Conservation (phyloP, 805 yeast genomes). For the Zygoascus tannicola region DNA sequence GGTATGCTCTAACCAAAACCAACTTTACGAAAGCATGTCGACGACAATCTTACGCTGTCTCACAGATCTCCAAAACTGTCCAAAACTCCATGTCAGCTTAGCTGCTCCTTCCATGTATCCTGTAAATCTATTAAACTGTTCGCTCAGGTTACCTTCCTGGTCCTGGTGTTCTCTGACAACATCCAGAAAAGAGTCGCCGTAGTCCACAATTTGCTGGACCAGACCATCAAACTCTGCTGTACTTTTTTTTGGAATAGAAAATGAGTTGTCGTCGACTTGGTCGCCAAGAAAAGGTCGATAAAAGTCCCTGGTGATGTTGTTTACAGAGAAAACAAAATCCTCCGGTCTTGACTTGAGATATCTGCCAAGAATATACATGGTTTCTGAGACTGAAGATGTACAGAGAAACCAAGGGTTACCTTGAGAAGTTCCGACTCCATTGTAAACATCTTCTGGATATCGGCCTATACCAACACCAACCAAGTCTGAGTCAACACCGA, state of each 20-base stretch:
- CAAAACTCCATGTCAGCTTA: slow-evolving; percentile 85
- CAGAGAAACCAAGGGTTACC: slow-evolving; percentile 92
- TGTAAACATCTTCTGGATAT: slow-evolving; percentile 86
- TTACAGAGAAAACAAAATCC: slow-evolving; percentile 10
- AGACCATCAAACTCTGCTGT: slow-evolving; percentile 10
- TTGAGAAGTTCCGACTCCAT: slow-evolving; percentile 59
- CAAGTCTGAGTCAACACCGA: slow-evolving; percentile 8
- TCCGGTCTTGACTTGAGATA: slow-evolving; percentile 16
- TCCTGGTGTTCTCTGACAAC: slow-evolving; percentile 41
- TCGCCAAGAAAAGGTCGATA: slow-evolving; percentile 12
- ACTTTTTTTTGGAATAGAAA: slow-evolving; percentile 7
- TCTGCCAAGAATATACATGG: slow-evolving; percentile 23
- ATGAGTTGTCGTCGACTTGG: slow-evolving; percentile 16
- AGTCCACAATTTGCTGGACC: slow-evolving; percentile 22
- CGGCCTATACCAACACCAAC: slow-evolving; percentile 72
- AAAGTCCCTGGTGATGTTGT: slow-evolving; percentile 10
- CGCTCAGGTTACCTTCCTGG: slow-evolving; percentile 67
- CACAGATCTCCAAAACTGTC: slow-evolving; percentile 58
- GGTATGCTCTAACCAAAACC: too few relatives aligned
- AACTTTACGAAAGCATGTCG: too few relatives aligned
- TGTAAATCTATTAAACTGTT: slow-evolving; percentile 71
- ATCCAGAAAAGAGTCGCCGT: slow-evolving; percentile 41
- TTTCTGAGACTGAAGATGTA: slow-evolving; percentile 30
- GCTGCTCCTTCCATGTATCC: slow-evolving; percentile 87
- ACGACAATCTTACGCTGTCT: slow-evolving; percentile 16